Evolutionary conservation across 345 rosid species (phyloP).

Genomic region (Fremontodendron californicum): DNA sequence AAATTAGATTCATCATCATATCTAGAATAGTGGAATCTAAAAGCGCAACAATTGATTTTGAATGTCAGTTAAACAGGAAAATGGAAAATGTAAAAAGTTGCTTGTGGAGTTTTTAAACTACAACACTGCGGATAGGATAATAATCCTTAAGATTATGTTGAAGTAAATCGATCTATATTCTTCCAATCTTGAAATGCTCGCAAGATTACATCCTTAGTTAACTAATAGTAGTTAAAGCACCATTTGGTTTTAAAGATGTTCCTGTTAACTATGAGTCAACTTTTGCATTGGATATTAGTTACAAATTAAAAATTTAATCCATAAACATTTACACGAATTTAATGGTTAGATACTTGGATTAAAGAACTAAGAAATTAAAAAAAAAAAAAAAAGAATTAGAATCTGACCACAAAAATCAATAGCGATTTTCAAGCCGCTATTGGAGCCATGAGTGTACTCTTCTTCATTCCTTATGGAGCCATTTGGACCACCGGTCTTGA

Average conservation of each 20-base stretch:
- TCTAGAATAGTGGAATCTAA: neutral
- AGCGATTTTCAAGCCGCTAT: constrained; percentile 80
- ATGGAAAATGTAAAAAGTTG: neutral
- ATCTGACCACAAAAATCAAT: constrained; percentile 68
- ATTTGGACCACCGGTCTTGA: constrained; percentile 88
- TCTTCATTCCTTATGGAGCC: constrained; percentile 93
- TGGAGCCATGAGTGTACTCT: constrained; percentile 70
- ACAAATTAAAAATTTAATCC: neutral
- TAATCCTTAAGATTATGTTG: neutral
- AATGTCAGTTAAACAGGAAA: neutral
- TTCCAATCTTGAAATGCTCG: neutral
- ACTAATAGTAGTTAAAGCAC: neutral
- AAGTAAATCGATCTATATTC: neutral
- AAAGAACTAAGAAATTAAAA: neutral
- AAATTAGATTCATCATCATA: neutral
- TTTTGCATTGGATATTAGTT: neutral
- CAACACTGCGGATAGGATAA: neutral
- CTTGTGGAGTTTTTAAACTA: neutral
- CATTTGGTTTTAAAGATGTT: neutral
- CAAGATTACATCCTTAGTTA: neutral
- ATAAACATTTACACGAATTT: neutral
- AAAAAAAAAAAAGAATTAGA: neutral
- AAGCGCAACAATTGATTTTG: neutral
- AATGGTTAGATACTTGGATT: neutral
- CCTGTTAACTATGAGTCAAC: neutral